A percentile compares a stretch with the other conserved stretches of the same genome.
Conservation (phyloP, 2,329 filamentous ascomycete genomes). For the Aspergillus fructus region DNA sequence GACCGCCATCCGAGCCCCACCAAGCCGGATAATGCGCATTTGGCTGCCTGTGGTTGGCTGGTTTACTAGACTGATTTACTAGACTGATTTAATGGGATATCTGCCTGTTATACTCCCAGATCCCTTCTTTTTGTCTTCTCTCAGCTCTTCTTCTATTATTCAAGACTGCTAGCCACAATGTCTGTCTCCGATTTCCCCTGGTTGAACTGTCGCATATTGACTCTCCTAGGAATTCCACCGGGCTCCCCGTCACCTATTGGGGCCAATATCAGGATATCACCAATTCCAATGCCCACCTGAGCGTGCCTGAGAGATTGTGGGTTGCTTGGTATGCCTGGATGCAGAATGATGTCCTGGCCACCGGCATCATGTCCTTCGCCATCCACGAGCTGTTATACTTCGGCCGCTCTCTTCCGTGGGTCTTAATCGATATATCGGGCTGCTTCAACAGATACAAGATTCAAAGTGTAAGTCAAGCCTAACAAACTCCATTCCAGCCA, state of each 20-base stretch:
- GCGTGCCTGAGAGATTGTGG: conserved; percentile 85
- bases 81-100: no score
- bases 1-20: no score
- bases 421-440: conserved; percentile 84
- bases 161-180: no score
- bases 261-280: conserved; percentile 64
- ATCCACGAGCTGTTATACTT: conserved; percentile 97
- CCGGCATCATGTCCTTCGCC: conserved; percentile 93
- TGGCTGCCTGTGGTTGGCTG: no score
- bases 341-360: conserved; percentile 95
- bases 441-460: conserved; percentile 94
- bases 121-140: no score
- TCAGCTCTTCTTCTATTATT: no score
- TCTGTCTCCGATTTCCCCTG: no score
- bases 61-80: no score
- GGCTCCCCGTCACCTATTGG: conserved; percentile 58
- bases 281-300: conserved; percentile 79
- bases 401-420: conserved; percentile 84
- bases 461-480: conserved; percentile 64
- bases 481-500: background rate
- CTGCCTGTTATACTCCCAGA: no score
- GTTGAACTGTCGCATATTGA: no score
- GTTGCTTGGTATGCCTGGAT: conserved; percentile 96
- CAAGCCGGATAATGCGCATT: no score
- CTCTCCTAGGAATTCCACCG: no score